Conservation (phyloP, 2,329 filamentous ascomycete genomes). For the Aspergillus sp. region DNA sequence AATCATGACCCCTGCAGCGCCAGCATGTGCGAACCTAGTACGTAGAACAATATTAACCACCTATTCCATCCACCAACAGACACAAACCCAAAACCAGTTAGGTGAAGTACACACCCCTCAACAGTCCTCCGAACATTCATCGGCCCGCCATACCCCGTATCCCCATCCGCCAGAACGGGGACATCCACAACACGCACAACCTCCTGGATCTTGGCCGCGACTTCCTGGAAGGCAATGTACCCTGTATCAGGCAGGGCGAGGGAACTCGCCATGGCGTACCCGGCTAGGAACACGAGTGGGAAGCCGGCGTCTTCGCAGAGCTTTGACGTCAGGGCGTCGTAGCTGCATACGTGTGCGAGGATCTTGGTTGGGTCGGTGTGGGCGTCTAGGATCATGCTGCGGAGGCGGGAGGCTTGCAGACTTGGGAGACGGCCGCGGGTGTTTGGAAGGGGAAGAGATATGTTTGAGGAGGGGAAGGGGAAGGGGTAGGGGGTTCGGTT, state of each 20-base stretch:
- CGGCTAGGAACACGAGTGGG: constrained; percentile 47
- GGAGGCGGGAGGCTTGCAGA: constrained; percentile 37
- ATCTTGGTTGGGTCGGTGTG: constrained; percentile 45
- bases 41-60: too few species aligned
- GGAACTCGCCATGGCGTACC: constrained; percentile 43
- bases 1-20: constrained; percentile 42
- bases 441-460: neutral
- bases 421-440: constrained; percentile 40
- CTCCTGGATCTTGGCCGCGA: constrained; percentile 49
- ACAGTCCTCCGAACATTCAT: constrained; percentile 52
- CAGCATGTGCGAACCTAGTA: constrained; percentile 39
- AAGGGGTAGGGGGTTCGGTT: too few species aligned
- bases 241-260: constrained; percentile 50
- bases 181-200: constrained; percentile 37
- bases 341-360: constrained; percentile 44
- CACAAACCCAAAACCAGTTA: too few species aligned
- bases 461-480: too few species aligned
- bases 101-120: constrained; percentile 27
- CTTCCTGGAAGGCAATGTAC: constrained; percentile 51
- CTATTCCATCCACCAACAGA: too few species aligned
- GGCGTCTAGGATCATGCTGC: constrained; percentile 35
- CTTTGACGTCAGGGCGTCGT: constrained; percentile 47
- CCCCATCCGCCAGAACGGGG: constrained; percentile 48
- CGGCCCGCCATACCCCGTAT: constrained; percentile 50
- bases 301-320: constrained; percentile 50